Conservation (phyloP, 345 rosid genomes). For the Heritiera fomes region DNA sequence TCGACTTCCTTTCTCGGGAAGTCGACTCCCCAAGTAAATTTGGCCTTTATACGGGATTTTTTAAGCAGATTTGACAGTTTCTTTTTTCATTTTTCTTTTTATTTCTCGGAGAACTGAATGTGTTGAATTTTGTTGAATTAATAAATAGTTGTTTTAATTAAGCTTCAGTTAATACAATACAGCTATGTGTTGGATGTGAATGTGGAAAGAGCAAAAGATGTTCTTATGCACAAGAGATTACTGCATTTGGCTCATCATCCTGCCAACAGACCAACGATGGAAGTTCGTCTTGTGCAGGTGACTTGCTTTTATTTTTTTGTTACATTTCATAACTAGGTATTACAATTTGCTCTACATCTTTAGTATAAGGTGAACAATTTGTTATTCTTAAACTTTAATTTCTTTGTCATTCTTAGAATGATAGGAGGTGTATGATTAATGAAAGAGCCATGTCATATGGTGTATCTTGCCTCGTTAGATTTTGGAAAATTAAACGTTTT, state of each 20-base stretch:
- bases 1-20: too few species aligned
- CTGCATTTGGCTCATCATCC: constrained; percentile 63
- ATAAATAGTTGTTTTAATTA: neutral
- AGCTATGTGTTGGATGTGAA: constrained; percentile 98
- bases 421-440: neutral
- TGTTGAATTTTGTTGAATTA: constrained; percentile 1
- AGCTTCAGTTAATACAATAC: constrained; percentile 14
- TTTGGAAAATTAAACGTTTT: neutral
- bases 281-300: constrained; percentile 74
- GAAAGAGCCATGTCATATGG: neutral
- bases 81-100: neutral
- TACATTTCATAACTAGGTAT: neutral
- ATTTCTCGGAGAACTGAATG: neutral
- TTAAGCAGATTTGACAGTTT: constrained; percentile 3
- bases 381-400: neutral
- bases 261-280: constrained; percentile 52
- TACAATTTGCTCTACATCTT: neutral
- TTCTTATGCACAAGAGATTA: constrained; percentile 72
- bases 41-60: too few species aligned
- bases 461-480: neutral
- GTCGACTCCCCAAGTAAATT: too few species aligned
- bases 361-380: neutral
- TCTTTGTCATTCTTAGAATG: neutral
- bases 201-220: constrained; percentile 96
- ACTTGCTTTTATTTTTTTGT: constrained; percentile 18